Evolutionary conservation across 768 basidiomycete genomes (phyloP).

Genomic region (Panaeolus papilionaceus): DNA sequence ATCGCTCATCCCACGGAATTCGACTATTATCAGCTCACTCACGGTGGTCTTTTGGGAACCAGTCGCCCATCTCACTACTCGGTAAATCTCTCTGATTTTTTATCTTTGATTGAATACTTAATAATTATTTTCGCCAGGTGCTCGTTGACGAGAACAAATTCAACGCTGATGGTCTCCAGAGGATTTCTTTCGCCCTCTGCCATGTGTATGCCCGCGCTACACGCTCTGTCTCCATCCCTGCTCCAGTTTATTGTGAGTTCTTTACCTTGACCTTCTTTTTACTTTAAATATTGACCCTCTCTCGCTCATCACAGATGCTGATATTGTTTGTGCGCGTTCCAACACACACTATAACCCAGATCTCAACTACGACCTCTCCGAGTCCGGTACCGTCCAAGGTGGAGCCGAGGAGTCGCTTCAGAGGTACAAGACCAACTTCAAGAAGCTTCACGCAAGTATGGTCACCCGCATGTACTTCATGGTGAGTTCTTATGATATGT

Average conservation of each 20-base stretch:
- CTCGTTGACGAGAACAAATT: conserved; percentile 10
- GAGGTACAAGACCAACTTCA: conserved; percentile 59
- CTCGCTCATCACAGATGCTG: conserved; percentile 62
- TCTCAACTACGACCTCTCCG: conserved; percentile 62
- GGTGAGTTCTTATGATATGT: conserved; percentile 26
- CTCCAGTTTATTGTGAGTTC: conserved; percentile 79
- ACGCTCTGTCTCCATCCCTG: conserved; percentile 85
- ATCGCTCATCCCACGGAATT: conserved; percentile 76
- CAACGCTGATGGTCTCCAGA: conserved; percentile 73
- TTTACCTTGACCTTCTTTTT: conserved; percentile 21
- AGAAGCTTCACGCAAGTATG: conserved; percentile 59
- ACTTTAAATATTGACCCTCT: not conserved
- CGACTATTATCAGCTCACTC: conserved; percentile 81
- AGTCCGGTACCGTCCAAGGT: conserved; percentile 42
- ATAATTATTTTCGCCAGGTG: not conserved
- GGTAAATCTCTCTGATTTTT: conserved; percentile 41
- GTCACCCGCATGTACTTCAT: conserved; percentile 67
- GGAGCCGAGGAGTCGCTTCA: conserved; percentile 48
- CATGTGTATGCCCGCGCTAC: conserved; percentile 85
- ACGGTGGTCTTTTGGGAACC: conserved; percentile 80
- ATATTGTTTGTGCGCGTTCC: conserved; percentile 81
- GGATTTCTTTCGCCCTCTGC: conserved; percentile 72
- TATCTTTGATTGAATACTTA: not conserved
- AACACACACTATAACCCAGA: conserved; percentile 83
- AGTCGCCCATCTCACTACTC: conserved; percentile 60